Evolutionary conservation across 331 rosid species (phyloP).

Genomic region (Acacia pycnantha): DNA sequence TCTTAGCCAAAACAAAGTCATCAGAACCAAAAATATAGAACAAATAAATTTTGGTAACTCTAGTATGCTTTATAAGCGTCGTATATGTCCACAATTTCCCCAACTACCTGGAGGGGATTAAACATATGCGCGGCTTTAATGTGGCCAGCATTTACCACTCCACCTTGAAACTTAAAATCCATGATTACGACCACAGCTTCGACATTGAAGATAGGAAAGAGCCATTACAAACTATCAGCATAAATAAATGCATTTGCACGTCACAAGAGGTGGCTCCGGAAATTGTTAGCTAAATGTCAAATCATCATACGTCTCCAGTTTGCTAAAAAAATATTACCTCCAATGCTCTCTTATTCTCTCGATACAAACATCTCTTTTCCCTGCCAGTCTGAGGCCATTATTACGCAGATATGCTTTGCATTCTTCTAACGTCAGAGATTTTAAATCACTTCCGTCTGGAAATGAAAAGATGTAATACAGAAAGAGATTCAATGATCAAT

Average conservation of each 20-base stretch:
- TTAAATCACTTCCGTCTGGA: slow-evolving; percentile 48
- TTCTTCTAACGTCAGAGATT: slow-evolving; percentile 47
- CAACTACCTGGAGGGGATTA: background rate
- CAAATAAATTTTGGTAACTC: background rate
- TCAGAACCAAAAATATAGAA: background rate
- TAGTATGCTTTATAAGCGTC: slow-evolving; percentile 14
- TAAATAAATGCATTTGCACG: background rate
- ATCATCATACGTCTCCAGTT: background rate
- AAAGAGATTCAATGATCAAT: background rate
- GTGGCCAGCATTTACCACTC: background rate
- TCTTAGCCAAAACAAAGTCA: slow-evolving; percentile 2
- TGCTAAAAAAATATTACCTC: slow-evolving; percentile 44
- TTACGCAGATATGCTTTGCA: slow-evolving; percentile 76
- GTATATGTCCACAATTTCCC: slow-evolving; percentile 6
- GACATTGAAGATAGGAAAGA: background rate
- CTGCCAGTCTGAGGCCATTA: slow-evolving; percentile 63
- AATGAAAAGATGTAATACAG: slow-evolving; percentile 10
- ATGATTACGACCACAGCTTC: background rate
- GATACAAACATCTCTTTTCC: slow-evolving; percentile 57
- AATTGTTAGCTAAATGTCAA: background rate
- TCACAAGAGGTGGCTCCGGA: background rate
- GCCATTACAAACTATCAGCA: background rate
- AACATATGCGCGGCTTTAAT: background rate
- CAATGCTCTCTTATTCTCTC: slow-evolving; percentile 66
- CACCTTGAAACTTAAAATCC: background rate